Evolutionary conservation across 2,329 filamentous ascomycete species (phyloP), one percentile per base, ranked within the genome.

Genomic region (Leptoxyphium fumago): DNA sequence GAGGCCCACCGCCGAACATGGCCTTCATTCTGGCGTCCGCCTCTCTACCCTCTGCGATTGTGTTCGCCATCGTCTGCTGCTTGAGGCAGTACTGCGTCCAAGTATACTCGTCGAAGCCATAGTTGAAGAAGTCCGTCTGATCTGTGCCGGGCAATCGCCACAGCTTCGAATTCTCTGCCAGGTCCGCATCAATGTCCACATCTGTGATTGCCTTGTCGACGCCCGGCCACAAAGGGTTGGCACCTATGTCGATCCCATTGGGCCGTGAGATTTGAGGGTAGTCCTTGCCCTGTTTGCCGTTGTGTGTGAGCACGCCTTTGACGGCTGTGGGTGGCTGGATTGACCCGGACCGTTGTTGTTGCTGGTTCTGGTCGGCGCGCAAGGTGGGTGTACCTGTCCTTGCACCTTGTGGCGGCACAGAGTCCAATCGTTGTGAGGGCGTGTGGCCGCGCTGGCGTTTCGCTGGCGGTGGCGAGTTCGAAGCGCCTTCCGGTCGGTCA

Each of bases 111-210:
- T 96, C 89, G 59, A 96, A 96, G 46, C 89, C 89, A 64, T 96
- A 96, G 69, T 96, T 96, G 75, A 96, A 96, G 67, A 94, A 96
- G 62, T 98, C 91, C 47, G 84, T 91, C 44, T 94, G 78, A 57
- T 98, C 91, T 10, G 89, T 88, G 40, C 91, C 91, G 0, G 91
- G 91, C 51, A 88, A 81, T 39, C 91, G 80, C 91, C 91, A 98
- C 14, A 89, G 88, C 63, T 95, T 96, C 50, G 88, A 84, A 49
- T 75, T 69, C 55, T 87, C 85, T 43, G 71, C 69, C 15, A 72
- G 60, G 49, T 72, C 68, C 40, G 68, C 67, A 49, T 73, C 71
- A 49, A 74, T 67, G 50, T 73, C 69, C 43, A 73, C 55, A 40
- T 67, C 64, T 1, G 54, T 65, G 41, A 91, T 83, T 54, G 91